Evolutionary conservation across 2,329 filamentous ascomycete species (phyloP), one percentile per base, ranked within the genome.

Genomic region (Fusarium pininemorale): DNA sequence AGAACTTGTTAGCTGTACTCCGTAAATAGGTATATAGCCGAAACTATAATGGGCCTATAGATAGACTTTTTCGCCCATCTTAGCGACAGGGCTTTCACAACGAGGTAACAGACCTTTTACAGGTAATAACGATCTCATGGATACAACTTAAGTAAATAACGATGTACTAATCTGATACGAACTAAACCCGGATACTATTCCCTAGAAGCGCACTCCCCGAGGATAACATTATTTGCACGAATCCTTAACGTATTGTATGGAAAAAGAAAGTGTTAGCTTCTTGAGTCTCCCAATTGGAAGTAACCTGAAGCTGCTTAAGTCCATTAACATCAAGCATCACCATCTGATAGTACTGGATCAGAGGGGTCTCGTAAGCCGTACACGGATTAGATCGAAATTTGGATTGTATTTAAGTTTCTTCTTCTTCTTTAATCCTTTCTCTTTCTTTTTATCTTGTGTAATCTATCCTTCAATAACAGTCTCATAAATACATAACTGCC

Each of bases 181-280:
- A 41, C 20, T 7, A 3, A 5, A 41, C 13, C 7, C 4, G 3
- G 20, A 41, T 6, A 1, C 20, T 22, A 22, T 41, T 22, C 20
- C 13, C 39, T 20, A 1, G 4, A 22, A 39, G 20, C 7, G 0
- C 39, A 22, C 20, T 41, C 2, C 2, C 13, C 2, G 8, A 41
- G 13, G 1, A 7, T 26, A 14, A 14, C 4, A 20, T 26, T 5
- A 28, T 10, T 10, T 22, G 1, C 24, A 20, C 8, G 8, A 28
- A 9, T 4, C 18, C 8, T 22, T 30, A 3, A 3, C 14, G 4
- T 48, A 30, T 7, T 48, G 0, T 2, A 48, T 48, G 6, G 26
- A 4, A 6, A 14, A 30, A 8, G 26, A 48, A 22, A 48, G 26
- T 6, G 20, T 48, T 48, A 14, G 26, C 18, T 48, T 30, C 13